These are phyloP conservation scores for Pinguiococcus pyrenoidosus DNA, from an alignment of 108 stramenopile genomes.

Conservation along the genomic window DNA sequence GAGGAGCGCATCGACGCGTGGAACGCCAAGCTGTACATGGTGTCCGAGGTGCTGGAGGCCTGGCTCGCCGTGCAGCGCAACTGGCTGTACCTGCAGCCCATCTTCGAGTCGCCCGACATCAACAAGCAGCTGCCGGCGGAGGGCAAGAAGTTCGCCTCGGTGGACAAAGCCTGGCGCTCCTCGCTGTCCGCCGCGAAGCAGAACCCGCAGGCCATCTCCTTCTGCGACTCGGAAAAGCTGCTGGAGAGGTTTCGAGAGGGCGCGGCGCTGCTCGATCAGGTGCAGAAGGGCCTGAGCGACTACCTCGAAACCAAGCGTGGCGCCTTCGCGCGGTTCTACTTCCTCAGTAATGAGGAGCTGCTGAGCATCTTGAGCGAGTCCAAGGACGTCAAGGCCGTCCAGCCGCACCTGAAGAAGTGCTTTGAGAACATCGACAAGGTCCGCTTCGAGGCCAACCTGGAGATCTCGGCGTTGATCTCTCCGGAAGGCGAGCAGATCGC, in stretches of 20 bases:
- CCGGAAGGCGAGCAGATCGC: conserved; percentile 41
- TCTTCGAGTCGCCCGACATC: conserved; percentile 54
- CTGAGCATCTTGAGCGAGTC: conserved; percentile 47
- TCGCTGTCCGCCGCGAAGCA: conserved; percentile 37
- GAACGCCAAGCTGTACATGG: conserved; percentile 41
- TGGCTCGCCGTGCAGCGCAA: conserved; percentile 49
- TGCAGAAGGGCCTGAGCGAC: conserved; percentile 47
- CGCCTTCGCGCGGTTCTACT: conserved; percentile 51
- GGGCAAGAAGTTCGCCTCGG: conserved; percentile 50
- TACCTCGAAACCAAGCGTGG: conserved; percentile 54
- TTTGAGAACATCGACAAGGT: conserved; percentile 47
- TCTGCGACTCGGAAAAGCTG: conserved; percentile 44
- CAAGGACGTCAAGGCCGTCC: conserved; percentile 48
- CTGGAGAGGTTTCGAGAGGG: conserved; percentile 39
- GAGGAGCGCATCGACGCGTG: conserved; percentile 41
- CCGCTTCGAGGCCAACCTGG: conserved; percentile 23
- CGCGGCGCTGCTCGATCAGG: conserved; percentile 37
- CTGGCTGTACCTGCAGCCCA: conserved; percentile 58
- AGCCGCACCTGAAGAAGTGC: conserved; percentile 55
- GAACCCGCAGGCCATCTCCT: conserved; percentile 37
- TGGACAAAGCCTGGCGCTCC: conserved; percentile 51
- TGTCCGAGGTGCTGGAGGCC: conserved; percentile 39
- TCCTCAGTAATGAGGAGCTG: conserved; percentile 53
- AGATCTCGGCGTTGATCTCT: conserved; percentile 41
- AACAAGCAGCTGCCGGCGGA: conserved; percentile 50